Evolutionary conservation across 495 filamentous ascomycete genomes (phyloP), one percentile per base, ranked within the genome.

Genomic region (Aspergillus coremiiformis): DNA sequence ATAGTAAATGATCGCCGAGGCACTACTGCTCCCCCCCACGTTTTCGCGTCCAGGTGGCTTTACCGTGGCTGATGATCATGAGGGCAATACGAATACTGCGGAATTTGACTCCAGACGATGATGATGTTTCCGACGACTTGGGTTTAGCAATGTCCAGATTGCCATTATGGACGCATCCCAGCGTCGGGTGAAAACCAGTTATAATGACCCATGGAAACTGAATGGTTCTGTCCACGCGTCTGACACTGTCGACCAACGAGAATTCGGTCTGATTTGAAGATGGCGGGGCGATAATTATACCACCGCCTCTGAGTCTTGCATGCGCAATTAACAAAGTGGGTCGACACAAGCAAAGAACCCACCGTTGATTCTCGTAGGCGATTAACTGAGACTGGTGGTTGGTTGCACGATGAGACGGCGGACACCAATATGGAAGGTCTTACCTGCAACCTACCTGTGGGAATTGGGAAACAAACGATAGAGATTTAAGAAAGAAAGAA

Each of bases 151-250:
- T n/a, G n/a, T n/a, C n/a, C n/a, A n/a, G n/a, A n/a, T n/a, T n/a
- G n/a, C n/a, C n/a, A n/a, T n/a, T n/a, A n/a, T n/a, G n/a, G n/a
- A n/a, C n/a, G n/a, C n/a, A n/a, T n/a, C n/a, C n/a, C n/a, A n/a
- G n/a, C n/a, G n/a, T n/a, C n/a, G n/a, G n/a, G n/a, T n/a, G n/a
- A 30, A 30, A 30, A 11, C 27, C 27, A 4, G 27, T 9, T 2
- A 30, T 30, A 9, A 30, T 9, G 27, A 30, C 27, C 27, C 27
- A 30, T 30, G 27, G 27, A 30, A 27, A 27, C 14, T n/a, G 5
- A 14, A 15, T 44, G 42, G 17, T 44, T 42, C 32, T 50, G 39
- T 44, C 49, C 49, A 51, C 49, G 39, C 49, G 39, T 51, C 49
- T 51, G 49, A 44, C 49, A 51, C 22, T 43, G 26, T 5, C 29